Conservation (phyloP, 169 alveolate species). For the Eimeria maxima region DNA sequence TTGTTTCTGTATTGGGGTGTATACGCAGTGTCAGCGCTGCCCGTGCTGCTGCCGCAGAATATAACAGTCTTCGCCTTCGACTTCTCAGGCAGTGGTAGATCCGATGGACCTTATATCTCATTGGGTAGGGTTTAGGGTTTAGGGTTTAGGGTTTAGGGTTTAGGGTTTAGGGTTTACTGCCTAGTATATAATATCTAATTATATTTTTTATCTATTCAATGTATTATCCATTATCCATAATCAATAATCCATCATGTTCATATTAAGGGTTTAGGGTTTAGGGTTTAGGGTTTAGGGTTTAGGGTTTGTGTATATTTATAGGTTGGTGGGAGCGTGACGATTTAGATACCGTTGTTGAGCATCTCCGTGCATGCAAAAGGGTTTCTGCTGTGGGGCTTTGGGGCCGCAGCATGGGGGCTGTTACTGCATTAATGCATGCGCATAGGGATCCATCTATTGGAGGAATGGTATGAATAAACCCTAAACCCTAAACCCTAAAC, state of each 20-base stretch:
- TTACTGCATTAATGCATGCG: constrained; percentile 94
- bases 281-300: constrained; percentile 83
- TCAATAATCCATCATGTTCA: too few species aligned
- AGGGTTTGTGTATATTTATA: constrained; percentile 88
- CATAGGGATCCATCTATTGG: constrained; percentile 94
- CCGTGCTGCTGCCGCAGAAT: constrained; percentile 91
- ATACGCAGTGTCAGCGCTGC: constrained; percentile 88
- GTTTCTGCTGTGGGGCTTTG: constrained; percentile 96
- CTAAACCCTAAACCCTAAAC: too few species aligned
- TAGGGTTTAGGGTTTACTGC: constrained; percentile 15
- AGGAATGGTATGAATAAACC: constrained; percentile 89
- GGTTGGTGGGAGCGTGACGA: constrained; percentile 91
- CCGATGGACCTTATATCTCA: constrained; percentile 86
- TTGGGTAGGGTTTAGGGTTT: constrained; percentile 46
- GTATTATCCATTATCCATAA: too few species aligned
- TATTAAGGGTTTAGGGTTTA: not conserved
- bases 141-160: constrained; percentile 15
- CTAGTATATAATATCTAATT: too few species aligned
- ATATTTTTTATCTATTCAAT: too few species aligned
- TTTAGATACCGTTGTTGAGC: constrained; percentile 91
- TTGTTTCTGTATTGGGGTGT: not conserved
- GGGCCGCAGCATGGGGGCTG: constrained; percentile 98
- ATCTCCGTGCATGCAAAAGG: constrained; percentile 89
- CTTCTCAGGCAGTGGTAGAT: constrained; percentile 94
- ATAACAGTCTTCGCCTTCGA: constrained; percentile 95